Evolutionary conservation across 108 stramenopile species (phyloP), one percentile per base, ranked within the genome.

Genomic region (Discostella stelligeroides): DNA sequence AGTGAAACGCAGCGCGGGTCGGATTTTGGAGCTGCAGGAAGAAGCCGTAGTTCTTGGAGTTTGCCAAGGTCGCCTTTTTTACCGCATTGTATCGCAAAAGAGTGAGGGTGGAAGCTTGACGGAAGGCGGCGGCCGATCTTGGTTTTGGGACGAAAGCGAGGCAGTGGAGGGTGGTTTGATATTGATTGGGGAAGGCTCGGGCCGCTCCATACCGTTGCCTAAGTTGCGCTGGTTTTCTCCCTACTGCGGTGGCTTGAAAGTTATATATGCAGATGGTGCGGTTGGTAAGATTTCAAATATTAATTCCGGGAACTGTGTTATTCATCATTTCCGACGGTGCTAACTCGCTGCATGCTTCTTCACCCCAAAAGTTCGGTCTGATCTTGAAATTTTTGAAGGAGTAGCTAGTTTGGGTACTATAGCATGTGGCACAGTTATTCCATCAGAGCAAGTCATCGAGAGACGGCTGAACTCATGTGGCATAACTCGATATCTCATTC

Each of bases 11-110:
- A 86, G 91, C 51, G 83, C 89, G 21, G 95, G 96, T 14, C 70
- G 95, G 48, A 72, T 88, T 55, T 78, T 98, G 30, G 97, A 97
- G 48, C 68, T 95, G 5, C 81, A 87, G 24, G 97, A 98, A 77
- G 94, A 95, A 68, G 96, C 95, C 20, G 68, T 92, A 41, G 79
- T 98, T 47, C 85, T 98, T 21, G 97, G 97, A 23, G 72, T 84
- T 7, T 90, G 82, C 58, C 85, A 91, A 62, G 88, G 90, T 6
- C 76, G 82, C 38, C 73, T 98, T 7, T 98, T 83, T 64, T 98
- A 97, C 68, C 68, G 80, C 14, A 84, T 95, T 60, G 86, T 91
- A 7, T 87, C 87, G 7, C 94, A 95, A 70, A 95, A 95, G 67
- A 90, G 86, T 39, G 94, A 95, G 68, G 95, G 92, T 30, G 91